A percentile compares a stretch with the other conserved stretches of the same genome.
phyloP scores from a whole-genome alignment of 2,329 filamentous ascomycete species.

The Penicillium brasilianum region DNA sequence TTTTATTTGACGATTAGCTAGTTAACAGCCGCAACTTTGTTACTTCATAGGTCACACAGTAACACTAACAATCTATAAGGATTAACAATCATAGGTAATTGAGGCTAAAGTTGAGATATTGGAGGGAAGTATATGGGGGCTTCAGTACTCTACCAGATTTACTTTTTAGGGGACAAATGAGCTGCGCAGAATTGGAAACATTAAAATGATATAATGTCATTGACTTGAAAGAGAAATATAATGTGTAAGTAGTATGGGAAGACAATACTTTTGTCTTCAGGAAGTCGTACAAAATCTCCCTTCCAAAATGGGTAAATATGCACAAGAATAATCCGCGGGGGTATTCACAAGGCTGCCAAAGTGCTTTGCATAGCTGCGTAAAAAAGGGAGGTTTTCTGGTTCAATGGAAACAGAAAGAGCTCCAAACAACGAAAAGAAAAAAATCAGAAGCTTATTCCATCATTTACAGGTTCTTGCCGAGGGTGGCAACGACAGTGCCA shows the following conservation, averaged over 20 bases:
- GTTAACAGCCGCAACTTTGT: too few relatives aligned
- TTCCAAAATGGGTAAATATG: constrained; percentile 24
- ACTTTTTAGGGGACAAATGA: neutral
- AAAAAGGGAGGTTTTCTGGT: constrained; percentile 16
- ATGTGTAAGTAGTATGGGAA: constrained; percentile 16
- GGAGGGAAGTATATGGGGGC: too few relatives aligned
- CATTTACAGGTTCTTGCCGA: constrained; percentile 35
- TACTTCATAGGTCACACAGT: too few relatives aligned
- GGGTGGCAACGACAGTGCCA: constrained; percentile 35
- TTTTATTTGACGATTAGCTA: too few relatives aligned
- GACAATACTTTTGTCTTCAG: constrained; percentile 13
- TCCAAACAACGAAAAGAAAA: constrained; percentile 8
- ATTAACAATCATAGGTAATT: too few relatives aligned
- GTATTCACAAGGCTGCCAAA: constrained; percentile 26
- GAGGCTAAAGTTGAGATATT: too few relatives aligned
- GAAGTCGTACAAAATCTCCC: constrained; percentile 22
- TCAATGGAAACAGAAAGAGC: constrained; percentile 8
- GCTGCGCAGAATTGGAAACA: neutral
- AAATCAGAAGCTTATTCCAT: constrained; percentile 4
- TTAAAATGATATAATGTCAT: constrained; percentile 16
- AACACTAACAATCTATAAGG: too few relatives aligned
- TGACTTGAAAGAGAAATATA: constrained; percentile 19
- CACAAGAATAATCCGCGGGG: constrained; percentile 22
- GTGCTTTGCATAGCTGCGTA: constrained; percentile 30
- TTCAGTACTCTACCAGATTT: neutral